Conservation (phyloP, 2,329 filamentous ascomycete species). For the Periconia sp. region DNA sequence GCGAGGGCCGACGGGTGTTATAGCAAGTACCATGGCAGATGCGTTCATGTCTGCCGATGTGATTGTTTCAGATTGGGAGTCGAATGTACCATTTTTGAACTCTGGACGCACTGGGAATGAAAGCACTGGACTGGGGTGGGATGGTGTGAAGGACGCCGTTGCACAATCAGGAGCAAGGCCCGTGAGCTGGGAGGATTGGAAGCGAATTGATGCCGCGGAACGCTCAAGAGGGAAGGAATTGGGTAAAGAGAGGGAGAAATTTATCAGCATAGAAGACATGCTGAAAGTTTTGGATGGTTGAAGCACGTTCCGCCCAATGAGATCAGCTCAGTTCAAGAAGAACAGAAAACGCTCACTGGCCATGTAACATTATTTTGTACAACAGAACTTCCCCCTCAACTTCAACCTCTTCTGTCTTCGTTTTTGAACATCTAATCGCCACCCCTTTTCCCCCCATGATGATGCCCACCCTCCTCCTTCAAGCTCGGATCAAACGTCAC, state of each 20-base stretch:
- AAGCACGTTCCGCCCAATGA: neutral
- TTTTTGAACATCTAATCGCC: too few relatives aligned
- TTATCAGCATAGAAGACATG: slow-evolving; percentile 61
- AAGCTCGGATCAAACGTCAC: too few relatives aligned
- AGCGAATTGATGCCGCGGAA: slow-evolving; percentile 79
- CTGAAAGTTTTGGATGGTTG: slow-evolving; percentile 46
- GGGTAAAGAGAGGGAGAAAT: slow-evolving; percentile 79
- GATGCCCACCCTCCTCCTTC: too few relatives aligned
- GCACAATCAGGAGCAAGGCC: slow-evolving; percentile 58
- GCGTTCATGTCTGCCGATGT: slow-evolving; percentile 87
- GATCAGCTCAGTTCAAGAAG: too few relatives aligned
- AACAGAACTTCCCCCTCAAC: too few relatives aligned
- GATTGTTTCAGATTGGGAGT: slow-evolving; percentile 75
- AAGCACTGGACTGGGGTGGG: slow-evolving; percentile 67
- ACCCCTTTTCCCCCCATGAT: too few relatives aligned
- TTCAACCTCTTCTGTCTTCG: too few relatives aligned
- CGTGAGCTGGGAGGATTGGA: slow-evolving; percentile 85
- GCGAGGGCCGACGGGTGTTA: slow-evolving; percentile 89
- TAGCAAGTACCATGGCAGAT: slow-evolving; percentile 93
- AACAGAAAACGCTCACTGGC: too few relatives aligned
- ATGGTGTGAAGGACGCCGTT: slow-evolving; percentile 67
- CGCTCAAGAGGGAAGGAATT: slow-evolving; percentile 62
- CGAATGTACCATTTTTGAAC: slow-evolving; percentile 52
- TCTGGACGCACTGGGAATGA: slow-evolving; percentile 31
- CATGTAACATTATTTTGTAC: too few relatives aligned